phyloP scores from a whole-genome alignment of 306 rosid species.

The Pyrus pyrifolia region DNA sequence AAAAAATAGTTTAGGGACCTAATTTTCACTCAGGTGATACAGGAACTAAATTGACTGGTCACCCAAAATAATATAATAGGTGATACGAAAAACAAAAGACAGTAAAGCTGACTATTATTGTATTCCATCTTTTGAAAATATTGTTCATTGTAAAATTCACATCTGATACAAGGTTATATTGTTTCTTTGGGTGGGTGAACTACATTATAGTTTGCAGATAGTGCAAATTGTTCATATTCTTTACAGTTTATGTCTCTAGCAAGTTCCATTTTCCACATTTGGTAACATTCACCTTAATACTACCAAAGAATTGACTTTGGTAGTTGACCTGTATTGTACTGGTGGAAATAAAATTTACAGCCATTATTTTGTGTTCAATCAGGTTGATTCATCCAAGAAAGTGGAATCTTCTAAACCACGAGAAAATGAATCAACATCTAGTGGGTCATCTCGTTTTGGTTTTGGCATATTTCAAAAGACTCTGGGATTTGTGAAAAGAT shows the following conservation, averaged over 20 bases:
- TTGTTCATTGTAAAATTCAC: background rate
- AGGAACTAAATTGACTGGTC: too few species aligned
- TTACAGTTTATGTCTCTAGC: background rate
- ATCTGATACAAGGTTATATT: background rate
- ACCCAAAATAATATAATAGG: too few species aligned
- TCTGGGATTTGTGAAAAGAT: slow-evolving; percentile 53
- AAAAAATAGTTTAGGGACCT: too few species aligned
- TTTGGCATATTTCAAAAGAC: slow-evolving; percentile 66
- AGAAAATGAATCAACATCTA: slow-evolving; percentile 33
- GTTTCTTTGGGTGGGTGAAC: too few species aligned
- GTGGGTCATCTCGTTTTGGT: slow-evolving; percentile 51
- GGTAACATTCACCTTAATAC: background rate
- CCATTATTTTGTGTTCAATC: slow-evolving; percentile 2
- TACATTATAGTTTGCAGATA: background rate
- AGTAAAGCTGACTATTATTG: background rate
- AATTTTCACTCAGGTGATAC: too few species aligned
- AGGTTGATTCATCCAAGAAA: slow-evolving; percentile 37
- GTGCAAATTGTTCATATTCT: background rate
- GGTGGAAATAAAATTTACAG: background rate
- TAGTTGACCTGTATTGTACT: background rate
- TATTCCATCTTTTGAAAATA: background rate
- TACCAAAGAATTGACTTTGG: background rate
- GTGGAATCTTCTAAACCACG: slow-evolving; percentile 32
- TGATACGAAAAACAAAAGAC: background rate
- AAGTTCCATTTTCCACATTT: background rate